phyloP scores from a whole-genome alignment of 2,329 filamentous ascomycete species.

The Apiospora hydei region DNA sequence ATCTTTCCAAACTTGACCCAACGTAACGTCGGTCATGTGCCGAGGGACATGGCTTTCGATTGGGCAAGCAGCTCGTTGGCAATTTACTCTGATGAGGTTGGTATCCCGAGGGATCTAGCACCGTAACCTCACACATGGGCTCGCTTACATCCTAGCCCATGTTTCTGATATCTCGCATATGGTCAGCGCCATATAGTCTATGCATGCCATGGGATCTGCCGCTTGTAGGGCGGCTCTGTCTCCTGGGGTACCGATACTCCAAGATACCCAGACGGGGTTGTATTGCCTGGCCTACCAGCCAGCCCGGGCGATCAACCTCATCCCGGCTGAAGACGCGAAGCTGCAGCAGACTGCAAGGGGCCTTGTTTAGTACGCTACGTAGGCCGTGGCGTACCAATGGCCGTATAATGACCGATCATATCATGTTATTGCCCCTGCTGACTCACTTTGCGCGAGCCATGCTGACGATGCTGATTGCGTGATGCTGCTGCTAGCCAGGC shows the following conservation, averaged over 20 bases:
- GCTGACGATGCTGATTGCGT: neutral
- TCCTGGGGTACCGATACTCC: neutral
- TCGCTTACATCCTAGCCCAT: conserved; percentile 3
- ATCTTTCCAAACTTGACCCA: neutral
- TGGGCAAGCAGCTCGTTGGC: neutral
- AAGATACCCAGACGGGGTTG: neutral
- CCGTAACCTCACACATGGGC: neutral
- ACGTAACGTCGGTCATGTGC: neutral
- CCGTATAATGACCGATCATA: conserved; percentile 7
- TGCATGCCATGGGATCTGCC: neutral
- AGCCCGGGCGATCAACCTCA: conserved; percentile 6
- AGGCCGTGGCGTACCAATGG: conserved; percentile 7
- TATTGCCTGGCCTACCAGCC: neutral
- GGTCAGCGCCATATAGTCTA: neutral
- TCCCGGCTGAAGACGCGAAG: conserved; percentile 8
- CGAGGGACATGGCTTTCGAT: neutral
- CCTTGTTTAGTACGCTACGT: neutral
- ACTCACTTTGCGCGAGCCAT: conserved; percentile 4
- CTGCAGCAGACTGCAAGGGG: conserved; percentile 20
- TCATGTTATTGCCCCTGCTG: conserved; percentile 16
- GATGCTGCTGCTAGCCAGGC: neutral
- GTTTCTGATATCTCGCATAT: neutral
- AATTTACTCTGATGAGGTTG: neutral
- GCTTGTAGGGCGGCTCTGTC: neutral
- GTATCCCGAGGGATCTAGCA: neutral